A percentile compares a stretch with the other conserved stretches of the same genome.
Conservation (phyloP, 805 yeast species). For the Sugiyamaella boreocaroliniensis region DNA sequence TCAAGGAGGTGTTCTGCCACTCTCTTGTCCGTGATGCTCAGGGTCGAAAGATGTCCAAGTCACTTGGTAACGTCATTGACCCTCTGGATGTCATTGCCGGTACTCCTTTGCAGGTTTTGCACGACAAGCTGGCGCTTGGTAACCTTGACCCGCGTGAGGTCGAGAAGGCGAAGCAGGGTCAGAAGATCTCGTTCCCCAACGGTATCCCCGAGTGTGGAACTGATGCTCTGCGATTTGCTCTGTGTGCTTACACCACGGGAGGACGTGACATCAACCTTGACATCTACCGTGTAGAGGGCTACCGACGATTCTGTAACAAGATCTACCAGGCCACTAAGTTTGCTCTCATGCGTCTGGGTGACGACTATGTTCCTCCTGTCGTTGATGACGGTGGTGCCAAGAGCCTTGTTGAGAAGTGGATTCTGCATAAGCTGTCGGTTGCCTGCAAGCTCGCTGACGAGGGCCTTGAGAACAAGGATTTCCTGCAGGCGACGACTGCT, state of each 20-base stretch:
- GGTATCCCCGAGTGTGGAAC: conserved; percentile 99
- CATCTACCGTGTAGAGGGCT: conserved; percentile 94
- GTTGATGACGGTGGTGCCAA: conserved; percentile 50
- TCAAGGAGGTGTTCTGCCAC: conserved; percentile 95
- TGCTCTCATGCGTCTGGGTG: conserved; percentile 87
- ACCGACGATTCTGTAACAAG: conserved; percentile 99
- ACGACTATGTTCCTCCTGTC: conserved; percentile 68
- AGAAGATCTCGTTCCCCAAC: conserved; percentile 80
- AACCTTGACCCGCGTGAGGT: conserved; percentile 86
- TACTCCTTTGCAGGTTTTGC: conserved; percentile 70
- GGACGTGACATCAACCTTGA: conserved; percentile 97
- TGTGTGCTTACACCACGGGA: conserved; percentile 97
- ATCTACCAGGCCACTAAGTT: conserved; percentile 98
- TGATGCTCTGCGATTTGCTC: conserved; percentile 95
- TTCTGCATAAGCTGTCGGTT: conserved; percentile 72
- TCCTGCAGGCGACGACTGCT: conserved; percentile 77
- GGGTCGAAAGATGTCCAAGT: conserved; percentile 98
- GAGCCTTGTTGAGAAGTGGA: conserved; percentile 94
- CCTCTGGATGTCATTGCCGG: conserved; percentile 93
- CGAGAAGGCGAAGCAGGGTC: conserved; percentile 82
- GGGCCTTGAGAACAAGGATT: conserved; percentile 76
- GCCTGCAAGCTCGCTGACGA: conserved; percentile 60
- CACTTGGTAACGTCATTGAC: conserved; percentile 93
- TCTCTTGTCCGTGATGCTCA: conserved; percentile 98
- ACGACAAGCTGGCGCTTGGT: conserved; percentile 69